A percentile compares a stretch with the other conserved stretches of the same genome.
These are phyloP conservation scores for Colletotrichum phormii DNA, from an alignment of 2,329 filamentous ascomycete species.

Conservation along the genomic window DNA sequence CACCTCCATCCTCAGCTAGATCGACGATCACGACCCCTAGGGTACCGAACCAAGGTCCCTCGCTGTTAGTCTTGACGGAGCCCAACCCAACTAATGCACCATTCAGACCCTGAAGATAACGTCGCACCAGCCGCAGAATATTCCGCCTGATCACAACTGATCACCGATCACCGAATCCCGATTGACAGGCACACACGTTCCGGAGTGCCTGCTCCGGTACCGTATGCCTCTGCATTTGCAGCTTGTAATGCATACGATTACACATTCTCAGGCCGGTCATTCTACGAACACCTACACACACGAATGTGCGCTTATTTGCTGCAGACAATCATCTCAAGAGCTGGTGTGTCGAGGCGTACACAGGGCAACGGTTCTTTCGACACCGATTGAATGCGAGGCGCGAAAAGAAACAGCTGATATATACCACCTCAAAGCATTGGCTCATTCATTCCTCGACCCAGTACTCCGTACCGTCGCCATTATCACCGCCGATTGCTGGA, in stretches of 20 bases:
- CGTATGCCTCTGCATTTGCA: neutral
- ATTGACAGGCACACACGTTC: conserved; percentile 24
- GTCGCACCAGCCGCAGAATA: conserved; percentile 13
- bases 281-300: neutral
- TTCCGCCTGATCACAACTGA: conserved; percentile 25
- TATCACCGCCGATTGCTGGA: neutral
- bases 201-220: conserved; percentile 29
- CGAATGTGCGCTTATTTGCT: neutral
- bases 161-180: conserved; percentile 18
- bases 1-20: conserved; percentile 3
- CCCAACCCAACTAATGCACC: conserved; percentile 14
- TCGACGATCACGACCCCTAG: conserved; percentile 32
- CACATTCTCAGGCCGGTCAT: neutral
- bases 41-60: conserved; percentile 21
- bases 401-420: neutral
- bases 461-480: too few relatives aligned
- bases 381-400: neutral
- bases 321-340: neutral
- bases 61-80: neutral
- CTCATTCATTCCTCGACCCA: neutral
- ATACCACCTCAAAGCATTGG: neutral
- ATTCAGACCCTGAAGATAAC: conserved; percentile 28
- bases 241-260: neutral
- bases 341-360: neutral
- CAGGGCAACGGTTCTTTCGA: neutral